Conservation (phyloP, 345 rosid genomes). For the Carallia brachiata region DNA sequence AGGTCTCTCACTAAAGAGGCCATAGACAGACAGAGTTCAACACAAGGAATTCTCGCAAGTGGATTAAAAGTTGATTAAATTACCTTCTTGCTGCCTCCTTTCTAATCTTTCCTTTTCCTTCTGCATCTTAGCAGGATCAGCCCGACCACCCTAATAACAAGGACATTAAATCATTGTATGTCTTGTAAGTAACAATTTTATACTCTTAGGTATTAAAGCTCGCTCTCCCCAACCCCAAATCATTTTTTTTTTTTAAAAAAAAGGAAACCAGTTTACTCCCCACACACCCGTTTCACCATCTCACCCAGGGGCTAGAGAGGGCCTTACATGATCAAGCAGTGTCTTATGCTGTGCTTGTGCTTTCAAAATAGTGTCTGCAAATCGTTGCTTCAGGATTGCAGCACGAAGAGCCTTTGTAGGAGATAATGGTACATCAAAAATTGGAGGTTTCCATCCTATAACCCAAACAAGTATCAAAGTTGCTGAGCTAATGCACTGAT, state of each 20-base stretch:
- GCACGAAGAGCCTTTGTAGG: conserved; percentile 81
- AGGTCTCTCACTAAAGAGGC: no score
- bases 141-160: conserved; percentile 53
- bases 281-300: no score
- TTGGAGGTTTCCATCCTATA: conserved; percentile 43
- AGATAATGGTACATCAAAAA: conserved; percentile 49
- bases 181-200: neutral
- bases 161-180: neutral
- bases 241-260: no score
- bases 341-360: conserved; percentile 71
- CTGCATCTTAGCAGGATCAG: conserved; percentile 53
- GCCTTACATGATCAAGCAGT: conserved; percentile 54
- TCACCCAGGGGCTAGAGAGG: neutral
- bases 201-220: no score
- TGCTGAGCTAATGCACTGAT: neutral
- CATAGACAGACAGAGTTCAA: no score
- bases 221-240: neutral
- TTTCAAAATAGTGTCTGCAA: conserved; percentile 69
- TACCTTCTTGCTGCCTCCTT: conserved; percentile 73
- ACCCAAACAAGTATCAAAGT: conserved; percentile 6
- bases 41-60: no score
- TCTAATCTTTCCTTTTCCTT: conserved; percentile 69
- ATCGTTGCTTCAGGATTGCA: conserved; percentile 68
- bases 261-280: neutral
- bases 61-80: conserved; percentile 1